Percentiles rank a stretch among this genome's conserved stretches.
Conservation (phyloP, 2,329 filamentous ascomycete genomes). For the Spiromastix sp. region DNA sequence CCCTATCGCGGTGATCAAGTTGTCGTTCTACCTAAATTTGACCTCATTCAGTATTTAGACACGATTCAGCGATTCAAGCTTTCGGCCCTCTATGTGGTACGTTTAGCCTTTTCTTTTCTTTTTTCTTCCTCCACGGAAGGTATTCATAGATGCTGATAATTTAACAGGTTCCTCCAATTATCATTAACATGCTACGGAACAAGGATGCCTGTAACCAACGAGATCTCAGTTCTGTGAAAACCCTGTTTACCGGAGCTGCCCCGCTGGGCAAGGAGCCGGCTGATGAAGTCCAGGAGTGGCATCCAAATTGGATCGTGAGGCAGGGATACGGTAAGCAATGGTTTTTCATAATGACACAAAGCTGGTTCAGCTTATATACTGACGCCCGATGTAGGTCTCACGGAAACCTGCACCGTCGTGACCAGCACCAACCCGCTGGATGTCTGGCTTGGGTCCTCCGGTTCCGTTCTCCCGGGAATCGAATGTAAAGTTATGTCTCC, state of each 20-base stretch:
- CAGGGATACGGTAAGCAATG: constrained; percentile 56
- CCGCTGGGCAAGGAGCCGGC: constrained; percentile 66
- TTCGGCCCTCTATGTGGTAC: constrained; percentile 53
- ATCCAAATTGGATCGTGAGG: constrained; percentile 54
- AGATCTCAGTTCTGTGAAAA: constrained; percentile 57
- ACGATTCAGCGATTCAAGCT: constrained; percentile 62
- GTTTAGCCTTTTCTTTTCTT: constrained; percentile 13
- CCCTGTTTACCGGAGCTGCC: constrained; percentile 65
- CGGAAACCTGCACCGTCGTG: constrained; percentile 65
- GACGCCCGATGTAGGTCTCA: constrained; percentile 47
- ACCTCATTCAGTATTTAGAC: constrained; percentile 53
- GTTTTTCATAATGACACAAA: background rate
- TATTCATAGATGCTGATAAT: background rate
- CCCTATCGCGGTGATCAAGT: constrained; percentile 63
- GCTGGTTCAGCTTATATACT: constrained; percentile 1
- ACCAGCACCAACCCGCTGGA: constrained; percentile 48
- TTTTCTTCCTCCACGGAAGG: background rate
- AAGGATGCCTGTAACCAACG: constrained; percentile 52
- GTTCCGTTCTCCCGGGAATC: constrained; percentile 55
- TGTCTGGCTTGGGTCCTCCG: constrained; percentile 60
- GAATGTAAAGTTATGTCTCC: constrained; percentile 56
- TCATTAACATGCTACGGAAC: constrained; percentile 64
- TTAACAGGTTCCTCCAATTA: constrained; percentile 62
- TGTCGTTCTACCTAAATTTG: constrained; percentile 63
- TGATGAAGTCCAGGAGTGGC: constrained; percentile 50